Percentiles rank a stretch among this genome's conserved stretches.
These are phyloP conservation scores for Achaetomiella virescens DNA, from an alignment of 495 filamentous ascomycete genomes.

Conservation along the genomic window DNA sequence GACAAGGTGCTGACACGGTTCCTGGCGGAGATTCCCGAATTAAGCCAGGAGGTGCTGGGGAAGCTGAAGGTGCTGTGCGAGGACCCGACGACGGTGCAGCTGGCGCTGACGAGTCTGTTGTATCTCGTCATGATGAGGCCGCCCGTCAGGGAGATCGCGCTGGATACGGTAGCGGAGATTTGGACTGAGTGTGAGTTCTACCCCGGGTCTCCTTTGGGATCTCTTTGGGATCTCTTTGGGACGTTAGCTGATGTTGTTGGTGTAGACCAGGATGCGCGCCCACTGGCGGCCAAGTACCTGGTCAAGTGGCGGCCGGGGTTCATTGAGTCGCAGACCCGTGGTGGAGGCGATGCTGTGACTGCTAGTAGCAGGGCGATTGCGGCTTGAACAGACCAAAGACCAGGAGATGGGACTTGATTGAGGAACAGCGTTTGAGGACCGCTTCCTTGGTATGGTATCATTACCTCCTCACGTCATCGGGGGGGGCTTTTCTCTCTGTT, in stretches of 20 bases:
- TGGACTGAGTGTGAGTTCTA: slow-evolving; percentile 67
- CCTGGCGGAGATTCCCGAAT: slow-evolving; percentile 81
- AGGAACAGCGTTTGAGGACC: no score
- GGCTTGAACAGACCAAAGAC: not conserved
- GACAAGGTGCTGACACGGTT: slow-evolving; percentile 88
- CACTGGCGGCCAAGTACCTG: slow-evolving; percentile 49
- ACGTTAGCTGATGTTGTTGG: slow-evolving; percentile 14
- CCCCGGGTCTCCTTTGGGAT: not conserved
- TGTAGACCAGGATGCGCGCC: slow-evolving; percentile 44
- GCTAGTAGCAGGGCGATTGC: slow-evolving; percentile 3
- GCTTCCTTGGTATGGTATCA: not conserved
- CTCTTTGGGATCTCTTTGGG: slow-evolving; percentile 1
- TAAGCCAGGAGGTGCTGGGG: slow-evolving; percentile 62
- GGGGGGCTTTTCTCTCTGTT: no score
- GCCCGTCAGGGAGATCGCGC: slow-evolving; percentile 69
- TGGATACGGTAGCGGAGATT: slow-evolving; percentile 79
- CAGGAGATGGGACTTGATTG: not conserved
- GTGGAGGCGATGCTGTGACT: slow-evolving; percentile 6
- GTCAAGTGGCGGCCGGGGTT: slow-evolving; percentile 48
- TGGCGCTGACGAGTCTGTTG: slow-evolving; percentile 45
- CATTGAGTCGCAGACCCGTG: slow-evolving; percentile 33
- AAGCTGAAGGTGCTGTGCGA: slow-evolving; percentile 74
- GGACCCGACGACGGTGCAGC: slow-evolving; percentile 67
- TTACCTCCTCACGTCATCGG: no score
- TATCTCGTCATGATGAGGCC: slow-evolving; percentile 84